phyloP scores from a whole-genome alignment of 192 early-diverging fungal species.

The Phycomyces nitens region DNA sequence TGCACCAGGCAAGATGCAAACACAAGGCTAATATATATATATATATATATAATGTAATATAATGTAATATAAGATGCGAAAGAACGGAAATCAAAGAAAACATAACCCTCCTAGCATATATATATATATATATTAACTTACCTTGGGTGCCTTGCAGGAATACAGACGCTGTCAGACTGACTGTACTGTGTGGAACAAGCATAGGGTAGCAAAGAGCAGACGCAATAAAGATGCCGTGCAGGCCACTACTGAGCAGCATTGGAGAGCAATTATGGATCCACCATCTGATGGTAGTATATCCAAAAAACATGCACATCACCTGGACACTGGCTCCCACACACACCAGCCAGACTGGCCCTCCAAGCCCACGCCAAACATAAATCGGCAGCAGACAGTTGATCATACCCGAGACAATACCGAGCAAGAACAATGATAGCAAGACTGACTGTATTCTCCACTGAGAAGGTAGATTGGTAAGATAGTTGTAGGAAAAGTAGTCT shows the following conservation, averaged over 20 bases:
- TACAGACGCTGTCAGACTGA: background rate
- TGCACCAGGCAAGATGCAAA: slow-evolving; percentile 16
- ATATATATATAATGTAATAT: background rate
- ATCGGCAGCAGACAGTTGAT: slow-evolving; percentile 1
- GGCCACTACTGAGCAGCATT: background rate
- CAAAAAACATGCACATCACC: background rate
- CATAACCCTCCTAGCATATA: background rate
- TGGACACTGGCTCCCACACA: background rate
- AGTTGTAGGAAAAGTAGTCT: background rate
- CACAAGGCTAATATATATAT: slow-evolving; percentile 1
- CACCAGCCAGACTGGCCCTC: background rate
- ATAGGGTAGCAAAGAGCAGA: background rate
- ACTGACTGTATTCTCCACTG: slow-evolving; percentile 1
- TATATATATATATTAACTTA: background rate
- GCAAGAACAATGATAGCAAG: background rate
- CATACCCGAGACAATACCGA: slow-evolving; percentile 2
- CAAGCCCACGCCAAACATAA: background rate
- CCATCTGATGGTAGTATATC: background rate
- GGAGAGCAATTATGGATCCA: background rate
- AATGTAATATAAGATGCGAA: background rate
- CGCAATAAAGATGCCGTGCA: background rate
- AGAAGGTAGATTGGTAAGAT: background rate
- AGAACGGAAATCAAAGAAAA: background rate
- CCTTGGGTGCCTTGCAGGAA: background rate
- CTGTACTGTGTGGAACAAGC: background rate